Base-by-base conservation (phyloP, 2,329 filamentous ascomycete species). In the Calonectria pteridis region DNA sequence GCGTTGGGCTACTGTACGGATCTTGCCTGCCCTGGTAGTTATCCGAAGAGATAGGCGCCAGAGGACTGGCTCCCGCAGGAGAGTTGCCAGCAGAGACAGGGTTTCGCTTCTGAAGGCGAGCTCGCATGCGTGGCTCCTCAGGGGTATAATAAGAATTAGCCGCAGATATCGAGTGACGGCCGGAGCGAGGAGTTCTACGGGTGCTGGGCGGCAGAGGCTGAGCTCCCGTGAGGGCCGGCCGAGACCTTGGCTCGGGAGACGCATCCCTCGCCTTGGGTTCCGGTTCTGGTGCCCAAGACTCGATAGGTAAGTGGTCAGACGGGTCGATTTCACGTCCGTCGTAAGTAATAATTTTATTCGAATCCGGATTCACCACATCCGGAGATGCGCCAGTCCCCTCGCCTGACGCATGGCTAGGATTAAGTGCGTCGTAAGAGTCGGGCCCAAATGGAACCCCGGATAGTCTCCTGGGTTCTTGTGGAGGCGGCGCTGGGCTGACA, bases 241-340 rank as follows among this genome's bases (percentile, higher is more conserved):
- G 86, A 7, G 86, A 82, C 29, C 81, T 82, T 40, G 82, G 69
- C 65, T 85, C 82, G 69, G 80, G 74, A 1, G 81, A 77, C 23
- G 80, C 73, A 64, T 81, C 81, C 31, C 78, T 73, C 3, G 81
- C 75, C 73, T 84, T 84, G 2, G 89, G 88, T 77, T 94, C 93
- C 0, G 94, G 94, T 79, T 95, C 94, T 0, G 94, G 93, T 2
- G 94, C 94, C 93, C 93, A 95, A 1, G 91, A 91, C 69, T 94
- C 92, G 81, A 95, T 90, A 0, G 94, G 94, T 18, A 96, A 87
- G 81, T 96, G 94, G 82, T 96, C 94, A 0, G 93, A 95, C 1
- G 94, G 94, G 80, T 96, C 94, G 69, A 96, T 90, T 79, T 95
- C 93, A 69, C 93, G 89, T 9, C 94, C 94, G 81, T 95, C 93